A percentile compares a stretch with the other conserved stretches of the same genome.
phyloP scores from a whole-genome alignment of 805 yeast genomes.

The Cyberlindnera misumaiensis region DNA sequence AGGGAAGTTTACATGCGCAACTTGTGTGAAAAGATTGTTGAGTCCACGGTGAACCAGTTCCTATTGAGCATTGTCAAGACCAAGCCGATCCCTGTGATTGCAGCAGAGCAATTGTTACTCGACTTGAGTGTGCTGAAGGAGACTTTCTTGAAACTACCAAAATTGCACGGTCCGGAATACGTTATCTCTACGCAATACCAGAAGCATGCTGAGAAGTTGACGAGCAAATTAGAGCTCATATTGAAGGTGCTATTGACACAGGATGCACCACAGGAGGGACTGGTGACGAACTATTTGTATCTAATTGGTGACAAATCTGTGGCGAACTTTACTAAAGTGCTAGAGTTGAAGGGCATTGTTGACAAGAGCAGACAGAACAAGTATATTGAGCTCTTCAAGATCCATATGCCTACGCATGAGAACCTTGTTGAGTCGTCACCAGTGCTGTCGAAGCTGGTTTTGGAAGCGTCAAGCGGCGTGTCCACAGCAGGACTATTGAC shows the following conservation, averaged over 20 bases:
- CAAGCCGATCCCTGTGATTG: slow-evolving; percentile 61
- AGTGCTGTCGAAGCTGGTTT: slow-evolving; percentile 15
- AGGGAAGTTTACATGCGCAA: slow-evolving; percentile 68
- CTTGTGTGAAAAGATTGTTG: slow-evolving; percentile 71
- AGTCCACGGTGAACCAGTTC: slow-evolving; percentile 49
- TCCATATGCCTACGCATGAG: slow-evolving; percentile 22
- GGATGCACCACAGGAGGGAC: slow-evolving; percentile 53
- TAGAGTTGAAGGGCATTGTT: slow-evolving; percentile 53
- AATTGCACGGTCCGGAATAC: slow-evolving; percentile 10
- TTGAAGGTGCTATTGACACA: slow-evolving; percentile 63
- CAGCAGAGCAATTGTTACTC: slow-evolving; percentile 73
- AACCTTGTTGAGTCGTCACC: slow-evolving; percentile 23
- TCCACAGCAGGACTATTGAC: slow-evolving; percentile 8
- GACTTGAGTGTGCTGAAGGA: slow-evolving; percentile 65
- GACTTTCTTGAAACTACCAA: slow-evolving; percentile 30
- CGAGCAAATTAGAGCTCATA: slow-evolving; percentile 49
- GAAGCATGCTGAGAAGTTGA: slow-evolving; percentile 37
- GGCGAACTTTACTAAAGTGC: slow-evolving; percentile 56
- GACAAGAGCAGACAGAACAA: slow-evolving; percentile 17
- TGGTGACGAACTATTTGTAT: slow-evolving; percentile 59
- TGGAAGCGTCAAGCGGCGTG: slow-evolving; percentile 9
- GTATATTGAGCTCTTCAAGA: slow-evolving; percentile 20
- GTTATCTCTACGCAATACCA: slow-evolving; percentile 25
- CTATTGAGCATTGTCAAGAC: slow-evolving; percentile 50
- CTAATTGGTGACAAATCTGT: slow-evolving; percentile 59